Evolutionary conservation across 1,284 basidiomycete species (phyloP), one percentile per base, ranked within the genome.

Genomic region (Cronartium quercuum): DNA sequence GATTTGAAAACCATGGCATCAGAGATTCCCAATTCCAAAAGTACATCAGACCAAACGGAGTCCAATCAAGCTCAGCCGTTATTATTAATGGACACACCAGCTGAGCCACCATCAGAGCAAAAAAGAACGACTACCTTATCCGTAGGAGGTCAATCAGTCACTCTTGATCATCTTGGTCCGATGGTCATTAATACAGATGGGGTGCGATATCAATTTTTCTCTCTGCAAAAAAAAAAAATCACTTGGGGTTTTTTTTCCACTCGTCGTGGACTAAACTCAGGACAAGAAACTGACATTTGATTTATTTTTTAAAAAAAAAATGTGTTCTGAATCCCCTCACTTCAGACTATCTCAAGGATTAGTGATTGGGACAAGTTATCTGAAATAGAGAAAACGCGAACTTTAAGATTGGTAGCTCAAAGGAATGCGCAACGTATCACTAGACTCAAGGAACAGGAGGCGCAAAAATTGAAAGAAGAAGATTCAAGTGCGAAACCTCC

Each of bases 161-260:
- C 63, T n/a, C 51, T 74, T 29, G 70, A 74, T 61, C 63, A 74
- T 66, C 57, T 74, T 12, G 70, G 70, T 40, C 70, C 70, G 13
- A 66, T 74, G 64, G 70, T 74, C 6, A 66, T 74, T n/a, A 74
- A 74, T n/a, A 74, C 61, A n/a, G 70, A 74, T 38, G 70, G 70
- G 51, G 70, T 74, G 57, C 37, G 44, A 41, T 66, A 12, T 13
- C 13, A 18, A 35, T 61, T 38, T 13, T 15, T 24, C 35, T 37
- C n/a, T 61, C 2, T 61, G 21, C 21, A 61, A 6, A 21, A 5
- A 61, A 13, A 6, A 61, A 61, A n/a, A 34, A 61, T 34, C 21
- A 7, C 12, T 61, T 35, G 18, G 9, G 6, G 6, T 34, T 35
- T 61, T 61, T 37, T 61, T 35, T 35, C 13, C 6, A 9, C 24